Evolutionary conservation across 2,329 filamentous ascomycete genomes (phyloP).

Genomic region (Diaporthe aspalathi): DNA sequence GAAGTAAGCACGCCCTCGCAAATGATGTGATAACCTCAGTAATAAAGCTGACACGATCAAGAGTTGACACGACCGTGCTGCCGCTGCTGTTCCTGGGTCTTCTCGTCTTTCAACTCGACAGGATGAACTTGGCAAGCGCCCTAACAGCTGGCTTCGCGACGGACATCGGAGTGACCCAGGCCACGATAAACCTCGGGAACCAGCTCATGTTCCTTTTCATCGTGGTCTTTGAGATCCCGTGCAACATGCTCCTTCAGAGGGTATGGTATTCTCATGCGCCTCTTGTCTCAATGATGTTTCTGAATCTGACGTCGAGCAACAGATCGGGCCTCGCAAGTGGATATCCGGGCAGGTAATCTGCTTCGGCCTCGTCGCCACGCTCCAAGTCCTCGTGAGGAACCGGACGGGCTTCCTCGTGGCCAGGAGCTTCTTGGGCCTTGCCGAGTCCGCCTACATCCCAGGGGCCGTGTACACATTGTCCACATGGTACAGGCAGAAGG

Average conservation of each 20-base stretch:
- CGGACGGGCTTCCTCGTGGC: constrained; percentile 57
- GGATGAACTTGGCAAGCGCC: constrained; percentile 64
- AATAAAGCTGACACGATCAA: not conserved
- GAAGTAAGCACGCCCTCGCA: not conserved
- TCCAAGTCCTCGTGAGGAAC: constrained; percentile 57
- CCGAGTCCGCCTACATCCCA: constrained; percentile 64
- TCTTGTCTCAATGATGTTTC: not conserved
- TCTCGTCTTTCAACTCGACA: constrained; percentile 63
- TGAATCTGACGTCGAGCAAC: not conserved
- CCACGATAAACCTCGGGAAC: constrained; percentile 63
- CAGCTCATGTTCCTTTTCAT: constrained; percentile 65
- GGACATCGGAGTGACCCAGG: constrained; percentile 56
- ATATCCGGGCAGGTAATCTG: constrained; percentile 60
- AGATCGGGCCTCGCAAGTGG: constrained; percentile 60
- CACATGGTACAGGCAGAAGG: constrained; percentile 60
- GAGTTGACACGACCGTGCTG: constrained; percentile 53
- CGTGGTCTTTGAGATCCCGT: constrained; percentile 63
- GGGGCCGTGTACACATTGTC: constrained; percentile 63
- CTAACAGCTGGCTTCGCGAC: constrained; percentile 60
- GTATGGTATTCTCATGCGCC: constrained; percentile 42
- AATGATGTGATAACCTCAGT: not conserved
- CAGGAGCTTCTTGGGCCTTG: constrained; percentile 58
- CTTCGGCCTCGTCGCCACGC: constrained; percentile 59
- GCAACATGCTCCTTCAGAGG: constrained; percentile 57
- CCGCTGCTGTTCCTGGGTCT: constrained; percentile 61